Percentiles rank a stretch among this genome's conserved stretches.
Conservation (phyloP, 257 asterid genomes). For the Solanum sitiens region DNA sequence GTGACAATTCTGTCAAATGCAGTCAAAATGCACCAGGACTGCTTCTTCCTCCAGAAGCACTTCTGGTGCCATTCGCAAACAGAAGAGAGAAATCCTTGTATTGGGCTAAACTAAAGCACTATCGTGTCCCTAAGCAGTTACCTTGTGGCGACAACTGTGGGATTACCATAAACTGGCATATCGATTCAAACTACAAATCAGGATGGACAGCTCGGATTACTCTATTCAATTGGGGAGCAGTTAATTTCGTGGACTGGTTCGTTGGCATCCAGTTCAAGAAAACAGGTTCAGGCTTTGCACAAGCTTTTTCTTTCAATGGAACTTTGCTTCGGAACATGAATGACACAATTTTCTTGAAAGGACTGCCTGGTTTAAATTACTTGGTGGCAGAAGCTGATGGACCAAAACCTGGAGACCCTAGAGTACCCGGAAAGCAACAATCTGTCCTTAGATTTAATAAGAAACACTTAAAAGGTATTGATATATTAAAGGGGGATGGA, state of each 20-base stretch:
- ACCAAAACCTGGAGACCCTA: constrained; percentile 53
- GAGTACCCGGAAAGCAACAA: constrained; percentile 88
- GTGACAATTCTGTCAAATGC: constrained; percentile 24
- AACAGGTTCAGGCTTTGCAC: constrained; percentile 47
- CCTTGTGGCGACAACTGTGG: constrained; percentile 96
- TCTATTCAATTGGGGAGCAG: constrained; percentile 71
- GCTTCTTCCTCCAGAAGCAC: constrained; percentile 53
- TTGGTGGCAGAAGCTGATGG: constrained; percentile 72
- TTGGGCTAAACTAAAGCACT: constrained; percentile 42
- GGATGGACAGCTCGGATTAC: constrained; percentile 95
- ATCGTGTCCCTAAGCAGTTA: constrained; percentile 27
- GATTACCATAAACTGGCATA: constrained; percentile 86
- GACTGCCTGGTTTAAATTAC: constrained; percentile 70
- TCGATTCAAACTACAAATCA: constrained; percentile 60
- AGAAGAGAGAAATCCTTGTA: constrained; percentile 54
- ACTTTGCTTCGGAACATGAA: constrained; percentile 22
- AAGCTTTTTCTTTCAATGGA: constrained; percentile 70
- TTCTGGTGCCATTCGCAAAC: constrained; percentile 65
- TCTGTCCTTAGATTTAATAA: constrained; percentile 63
- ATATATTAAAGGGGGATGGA: constrained; percentile 59
- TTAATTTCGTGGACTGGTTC: constrained; percentile 57
- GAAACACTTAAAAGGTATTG: constrained; percentile 20
- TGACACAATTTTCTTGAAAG: constrained; percentile 71
- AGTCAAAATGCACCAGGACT: constrained; percentile 29
- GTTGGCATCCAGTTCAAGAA: constrained; percentile 53